phyloP scores from a whole-genome alignment of 1,284 basidiomycete species.

The Phlebopus sp. region DNA sequence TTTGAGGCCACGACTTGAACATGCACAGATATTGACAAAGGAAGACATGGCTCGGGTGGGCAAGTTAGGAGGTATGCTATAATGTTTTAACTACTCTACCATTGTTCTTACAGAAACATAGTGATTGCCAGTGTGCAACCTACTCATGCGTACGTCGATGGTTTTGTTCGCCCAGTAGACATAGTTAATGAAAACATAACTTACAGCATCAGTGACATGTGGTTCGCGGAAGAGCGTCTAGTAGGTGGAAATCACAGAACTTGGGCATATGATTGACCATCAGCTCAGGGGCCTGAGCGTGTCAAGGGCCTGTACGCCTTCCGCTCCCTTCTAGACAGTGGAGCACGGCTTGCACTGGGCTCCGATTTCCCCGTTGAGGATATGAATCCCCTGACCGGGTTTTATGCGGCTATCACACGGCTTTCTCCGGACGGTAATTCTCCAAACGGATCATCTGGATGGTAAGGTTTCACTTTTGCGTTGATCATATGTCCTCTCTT shows the following conservation, averaged over 20 bases:
- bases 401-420: conserved; percentile 84
- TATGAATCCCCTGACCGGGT: conserved; percentile 73
- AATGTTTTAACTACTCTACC: neutral
- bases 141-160: conserved; percentile 71
- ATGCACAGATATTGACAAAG: conserved; percentile 80
- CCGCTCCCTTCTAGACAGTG: conserved; percentile 62
- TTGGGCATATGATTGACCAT: neutral
- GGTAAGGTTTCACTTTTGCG: conserved; percentile 45
- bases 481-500: neutral
- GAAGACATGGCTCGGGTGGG: conserved; percentile 75
- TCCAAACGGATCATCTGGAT: conserved; percentile 80
- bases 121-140: conserved; percentile 84
- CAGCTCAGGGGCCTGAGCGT: conserved; percentile 69
- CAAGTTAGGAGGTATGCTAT: conserved; percentile 63
- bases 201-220: conserved; percentile 80
- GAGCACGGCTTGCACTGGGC: conserved; percentile 68
- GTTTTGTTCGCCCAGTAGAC: neutral
- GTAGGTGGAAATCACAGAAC: conserved; percentile 38
- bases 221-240: conserved; percentile 80
- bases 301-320: conserved; percentile 87
- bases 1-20: conserved; percentile 82
- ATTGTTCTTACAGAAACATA: conserved; percentile 23
- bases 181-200: neutral
- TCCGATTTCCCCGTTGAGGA: conserved; percentile 90
- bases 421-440: conserved; percentile 70